Conservation (phyloP, 805 yeast genomes). For the Grigorovia transvaalensis region DNA sequence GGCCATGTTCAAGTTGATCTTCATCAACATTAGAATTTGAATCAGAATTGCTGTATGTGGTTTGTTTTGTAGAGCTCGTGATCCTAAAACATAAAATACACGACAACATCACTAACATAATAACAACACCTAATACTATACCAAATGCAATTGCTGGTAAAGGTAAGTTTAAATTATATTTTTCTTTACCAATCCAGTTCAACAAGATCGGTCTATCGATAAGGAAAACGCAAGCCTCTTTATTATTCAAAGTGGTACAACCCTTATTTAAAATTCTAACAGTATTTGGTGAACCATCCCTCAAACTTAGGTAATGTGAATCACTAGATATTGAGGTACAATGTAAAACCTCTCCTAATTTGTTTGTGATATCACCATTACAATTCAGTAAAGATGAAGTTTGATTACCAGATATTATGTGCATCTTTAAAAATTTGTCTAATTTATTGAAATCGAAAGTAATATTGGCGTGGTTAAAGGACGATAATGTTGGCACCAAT, state of each 20-base stretch:
- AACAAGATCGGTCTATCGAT: conserved; percentile 61
- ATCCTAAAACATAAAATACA: conserved; percentile 7
- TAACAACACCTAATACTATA: conserved; percentile 46
- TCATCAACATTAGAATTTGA: neutral
- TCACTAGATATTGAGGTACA: conserved; percentile 34
- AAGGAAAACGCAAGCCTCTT: conserved; percentile 44
- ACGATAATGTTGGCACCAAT: conserved; percentile 58
- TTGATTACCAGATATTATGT: conserved; percentile 54
- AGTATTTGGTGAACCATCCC: conserved; percentile 44
- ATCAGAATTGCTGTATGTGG: neutral
- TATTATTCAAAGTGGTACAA: conserved; percentile 34
- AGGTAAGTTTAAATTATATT: conserved; percentile 53
- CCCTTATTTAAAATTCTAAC: conserved; percentile 54
- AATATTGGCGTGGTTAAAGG: conserved; percentile 43
- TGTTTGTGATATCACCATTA: conserved; percentile 33
- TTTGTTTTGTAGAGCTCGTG: neutral
- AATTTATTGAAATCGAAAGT: conserved; percentile 35
- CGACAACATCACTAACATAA: conserved; percentile 9
- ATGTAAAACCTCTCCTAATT: conserved; percentile 34
- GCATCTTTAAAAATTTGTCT: conserved; percentile 51
- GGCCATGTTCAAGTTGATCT: neutral
- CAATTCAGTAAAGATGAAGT: conserved; percentile 40
- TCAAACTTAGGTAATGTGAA: conserved; percentile 31
- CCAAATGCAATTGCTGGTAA: conserved; percentile 61
- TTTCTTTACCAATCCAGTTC: conserved; percentile 46